Evolutionary conservation across 2,329 filamentous ascomycete genomes (phyloP).

Genomic region (Sordariomycetes sp.): DNA sequence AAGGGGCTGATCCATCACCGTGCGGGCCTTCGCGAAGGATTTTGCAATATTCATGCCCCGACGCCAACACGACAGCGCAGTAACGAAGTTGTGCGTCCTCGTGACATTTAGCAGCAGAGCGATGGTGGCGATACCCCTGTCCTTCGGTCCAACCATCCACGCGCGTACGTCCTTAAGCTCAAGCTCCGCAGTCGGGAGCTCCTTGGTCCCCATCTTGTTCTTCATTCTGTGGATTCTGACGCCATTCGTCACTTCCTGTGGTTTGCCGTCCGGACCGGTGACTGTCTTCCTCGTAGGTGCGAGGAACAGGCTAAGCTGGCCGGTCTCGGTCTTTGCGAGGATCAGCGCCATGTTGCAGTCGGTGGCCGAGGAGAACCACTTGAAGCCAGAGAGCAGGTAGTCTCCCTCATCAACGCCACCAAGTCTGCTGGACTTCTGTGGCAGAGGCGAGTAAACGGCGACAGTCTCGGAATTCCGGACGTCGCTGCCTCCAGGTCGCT

Average conservation of each 20-base stretch:
- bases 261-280: slow-evolving; percentile 1
- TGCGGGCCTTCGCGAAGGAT: slow-evolving; percentile 4
- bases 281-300: slow-evolving; percentile 5
- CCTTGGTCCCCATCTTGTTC: slow-evolving; percentile 8
- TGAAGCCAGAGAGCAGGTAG: slow-evolving; percentile 8
- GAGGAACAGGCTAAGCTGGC: slow-evolving; percentile 6
- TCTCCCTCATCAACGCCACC: slow-evolving; percentile 6
- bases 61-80: slow-evolving; percentile 5
- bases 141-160: slow-evolving; percentile 5
- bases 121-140: slow-evolving; percentile 7
- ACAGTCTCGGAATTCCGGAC: slow-evolving; percentile 8
- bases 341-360: slow-evolving; percentile 7
- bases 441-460: slow-evolving; percentile 2
- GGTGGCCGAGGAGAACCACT: slow-evolving; percentile 8
- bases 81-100: slow-evolving; percentile 5
- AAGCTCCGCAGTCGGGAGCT: slow-evolving; percentile 8
- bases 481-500: slow-evolving; percentile 7
- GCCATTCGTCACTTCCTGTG: slow-evolving; percentile 6
- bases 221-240: slow-evolving; percentile 8
- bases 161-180: slow-evolving; percentile 7
- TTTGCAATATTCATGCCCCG: slow-evolving; percentile 5
- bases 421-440: slow-evolving; percentile 5
- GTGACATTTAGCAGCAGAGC: slow-evolving; percentile 8
- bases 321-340: slow-evolving; percentile 1
- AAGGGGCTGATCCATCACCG: slow-evolving; percentile 5